Evolutionary conservation across 441 rosid species (phyloP).

Genomic region (Populus hybrid): DNA sequence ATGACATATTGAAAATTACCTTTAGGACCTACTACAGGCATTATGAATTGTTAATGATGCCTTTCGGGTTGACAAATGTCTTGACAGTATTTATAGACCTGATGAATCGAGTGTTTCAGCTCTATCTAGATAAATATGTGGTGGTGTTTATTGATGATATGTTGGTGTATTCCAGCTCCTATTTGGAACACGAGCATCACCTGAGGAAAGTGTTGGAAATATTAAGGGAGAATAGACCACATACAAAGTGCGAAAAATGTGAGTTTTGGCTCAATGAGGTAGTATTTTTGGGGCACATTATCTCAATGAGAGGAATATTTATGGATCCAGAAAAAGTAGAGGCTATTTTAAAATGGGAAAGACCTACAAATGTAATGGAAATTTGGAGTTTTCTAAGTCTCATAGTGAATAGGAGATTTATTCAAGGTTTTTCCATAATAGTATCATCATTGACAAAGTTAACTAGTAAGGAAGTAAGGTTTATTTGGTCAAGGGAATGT

Average conservation of each 20-base stretch:
- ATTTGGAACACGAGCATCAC: background rate
- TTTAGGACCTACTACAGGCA: background rate
- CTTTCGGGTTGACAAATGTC: background rate
- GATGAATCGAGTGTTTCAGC: too few relatives aligned
- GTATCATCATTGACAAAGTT: background rate
- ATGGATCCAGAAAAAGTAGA: background rate
- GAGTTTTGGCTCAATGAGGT: background rate
- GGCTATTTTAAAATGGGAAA: too few relatives aligned
- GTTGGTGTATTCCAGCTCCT: background rate
- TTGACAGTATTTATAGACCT: background rate
- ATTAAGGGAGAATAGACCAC: background rate
- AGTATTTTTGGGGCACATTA: background rate
- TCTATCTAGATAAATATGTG: too few relatives aligned
- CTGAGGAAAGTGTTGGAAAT: background rate
- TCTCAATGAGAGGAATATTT: background rate
- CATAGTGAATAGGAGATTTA: background rate
- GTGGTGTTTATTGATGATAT: background rate
- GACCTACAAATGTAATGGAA: background rate
- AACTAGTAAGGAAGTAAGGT: background rate
- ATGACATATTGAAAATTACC: background rate
- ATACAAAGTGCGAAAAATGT: background rate
- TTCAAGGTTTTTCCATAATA: background rate
- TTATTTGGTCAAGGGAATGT: background rate
- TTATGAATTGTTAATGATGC: background rate
- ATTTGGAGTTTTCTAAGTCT: background rate